Evolutionary conservation across 805 yeast genomes (phyloP), one percentile per base, ranked within the genome.

Genomic region (Tanozyma kutaoensis): DNA sequence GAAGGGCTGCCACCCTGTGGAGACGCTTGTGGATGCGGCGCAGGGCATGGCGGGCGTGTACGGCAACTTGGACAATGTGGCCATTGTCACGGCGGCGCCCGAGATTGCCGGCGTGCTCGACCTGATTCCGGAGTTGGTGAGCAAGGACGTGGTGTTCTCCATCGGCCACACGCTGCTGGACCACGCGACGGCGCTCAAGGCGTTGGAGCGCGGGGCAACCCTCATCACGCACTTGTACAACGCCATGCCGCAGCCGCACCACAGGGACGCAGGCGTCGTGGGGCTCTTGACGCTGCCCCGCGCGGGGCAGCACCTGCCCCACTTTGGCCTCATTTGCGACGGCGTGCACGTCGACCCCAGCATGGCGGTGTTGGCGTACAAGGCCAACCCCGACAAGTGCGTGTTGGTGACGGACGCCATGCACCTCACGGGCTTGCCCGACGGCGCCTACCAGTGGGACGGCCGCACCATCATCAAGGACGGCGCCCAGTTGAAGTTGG

Each of bases 231-330:
- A 70, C 39, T 52, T 70, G 28, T 70, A 65, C 46, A 70, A 70
- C 37, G 77, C 77, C 36, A 70, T 70, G 77, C 72, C 72, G 3
- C 64, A 48, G 49, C 72, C 71, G 6, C 75, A 68, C 38, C 76
- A 69, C 39, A 50, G 77, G 37, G 67, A 69, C 27, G 68, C 66
- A 8, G 75, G 76, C 10, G 62, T 69, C 13, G 58, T 68, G 20
- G 77, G 76, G 3, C 49, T 69, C 19, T 45, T 61, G 7, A 52
- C 55, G 9, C 50, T 48, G 10, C 48, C 59, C 4, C 14, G 18
- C 3, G 23, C 31, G 3, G 33, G 33, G 5, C 33, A 43, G 5
- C 28, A 43, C 13, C 37, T 44, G 15, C 76, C 76, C 12, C 67
- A 48, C 35, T 70, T 53, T 33, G 76, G 77, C 6, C 40, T 70